phyloP scores from a whole-genome alignment of 306 rosid species.

The Fragaria iinumae region DNA sequence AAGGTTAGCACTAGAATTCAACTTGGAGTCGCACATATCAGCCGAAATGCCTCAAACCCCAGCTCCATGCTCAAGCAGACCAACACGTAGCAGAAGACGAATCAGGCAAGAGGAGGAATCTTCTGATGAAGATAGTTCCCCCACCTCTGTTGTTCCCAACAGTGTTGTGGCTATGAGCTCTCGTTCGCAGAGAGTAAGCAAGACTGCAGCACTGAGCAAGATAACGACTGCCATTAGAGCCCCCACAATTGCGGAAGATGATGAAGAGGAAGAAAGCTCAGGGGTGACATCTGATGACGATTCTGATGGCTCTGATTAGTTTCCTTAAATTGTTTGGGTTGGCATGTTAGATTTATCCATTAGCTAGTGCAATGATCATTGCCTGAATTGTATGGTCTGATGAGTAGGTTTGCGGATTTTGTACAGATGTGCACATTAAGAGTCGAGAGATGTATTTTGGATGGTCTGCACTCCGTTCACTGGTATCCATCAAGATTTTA shows the following conservation, averaged over 20 bases:
- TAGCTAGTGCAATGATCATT: not conserved
- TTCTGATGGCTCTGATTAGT: conserved; percentile 48
- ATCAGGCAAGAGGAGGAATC: conserved; percentile 58
- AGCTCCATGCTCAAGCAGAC: conserved; percentile 44
- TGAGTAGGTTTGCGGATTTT: conserved; percentile 19
- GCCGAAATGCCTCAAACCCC: conserved; percentile 58
- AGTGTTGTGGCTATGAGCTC: conserved; percentile 30
- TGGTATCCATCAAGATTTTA: not conserved
- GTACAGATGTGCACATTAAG: conserved; percentile 24
- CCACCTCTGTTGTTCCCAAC: conserved; percentile 54
- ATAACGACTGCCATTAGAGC: conserved; percentile 47
- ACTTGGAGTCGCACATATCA: conserved; percentile 47
- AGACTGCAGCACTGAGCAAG: conserved; percentile 74
- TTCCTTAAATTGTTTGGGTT: conserved; percentile 6
- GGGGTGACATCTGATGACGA: conserved; percentile 52
- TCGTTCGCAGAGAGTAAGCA: conserved; percentile 89
- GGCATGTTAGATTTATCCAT: conserved; percentile 8
- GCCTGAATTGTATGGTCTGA: not conserved
- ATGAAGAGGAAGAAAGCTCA: conserved; percentile 51
- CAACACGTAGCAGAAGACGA: conserved; percentile 58
- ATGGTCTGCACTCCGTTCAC: not conserved
- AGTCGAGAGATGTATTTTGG: conserved; percentile 12
- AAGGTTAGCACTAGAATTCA: conserved; percentile 38
- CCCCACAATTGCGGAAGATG: conserved; percentile 39
- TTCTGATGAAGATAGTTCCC: conserved; percentile 63